Conservation (phyloP, 129 eudicot genomes). For the Helianthus annuus region HanXRQr2.0-SUNRISE NC_035441.2:16148771-16149270, state of each 20-base stretch:
- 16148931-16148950: slow-evolving; percentile 98
- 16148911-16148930: slow-evolving; percentile 84
- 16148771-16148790: too few species aligned
- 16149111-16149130: slow-evolving; percentile 44
- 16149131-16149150: slow-evolving; percentile 66
- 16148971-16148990: slow-evolving; percentile 73
- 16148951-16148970: slow-evolving; percentile 95
- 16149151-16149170: slow-evolving; percentile 54
- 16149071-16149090: slow-evolving; percentile 40
- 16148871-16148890: slow-evolving; percentile 24
- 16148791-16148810: too few species aligned
- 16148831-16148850: too few species aligned
- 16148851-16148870: too few species aligned
- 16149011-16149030: slow-evolving; percentile 70
- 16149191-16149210: slow-evolving; percentile 79
- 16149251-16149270: slow-evolving; percentile 61
- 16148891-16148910: slow-evolving; percentile 66
- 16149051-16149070: slow-evolving; percentile 56
- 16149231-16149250: slow-evolving; percentile 82
- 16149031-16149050: slow-evolving; percentile 48
- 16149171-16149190: slow-evolving; percentile 77
- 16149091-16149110: slow-evolving; percentile 34
- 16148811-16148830: too few species aligned
- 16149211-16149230: slow-evolving; percentile 79
- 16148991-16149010: slow-evolving; percentile 72